Evolutionary conservation across 306 rosid genomes (phyloP), one percentile per base, ranked within the genome.

Genomic region (Acacia confusa): DNA sequence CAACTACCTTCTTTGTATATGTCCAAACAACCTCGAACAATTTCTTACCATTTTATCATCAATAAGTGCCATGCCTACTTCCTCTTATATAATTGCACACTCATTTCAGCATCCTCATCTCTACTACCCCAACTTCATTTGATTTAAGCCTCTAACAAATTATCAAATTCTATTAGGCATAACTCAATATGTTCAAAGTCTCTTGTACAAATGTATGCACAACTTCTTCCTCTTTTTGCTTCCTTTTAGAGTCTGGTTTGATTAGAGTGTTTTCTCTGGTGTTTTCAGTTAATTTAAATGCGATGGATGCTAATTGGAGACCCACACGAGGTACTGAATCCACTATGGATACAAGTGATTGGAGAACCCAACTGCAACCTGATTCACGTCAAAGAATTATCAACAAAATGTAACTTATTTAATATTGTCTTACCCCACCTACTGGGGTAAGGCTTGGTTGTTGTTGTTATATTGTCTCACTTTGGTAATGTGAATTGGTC

Each of bases 361-460:
- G 95, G 95, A 89, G 88, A 86, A 34, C 78, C 78, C 78, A 79
- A 19, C 60, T 91, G 76, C 80, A 24, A 24, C 72, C 84, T 32
- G 87, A 86, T 2, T 83, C 90, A 7, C 88, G 95, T 38, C 78
- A 79, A 72, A 82, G 86, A 72, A 78, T 89, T 57, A 84, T 86
- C 82, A 78, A 88, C 78, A 89, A 86, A 80, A 88, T 89, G 93
- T 88, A 78, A 82, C 78, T 64, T 74, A 36, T 64, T 74, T 24
- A 82, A 70, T 58, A 41, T 40, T 69, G 28, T 67, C 71, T 63
- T 9, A 27, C 36, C 40, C 40, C 40, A 36, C 6, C 7, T 36
- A 36, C 8, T 36, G 40, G 40, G 40, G 6, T 36, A 5, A 36
- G 8, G 40, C 40, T 36, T 36, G 40, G 40, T 36, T 36, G 40